Conservation (phyloP, 1,284 basidiomycete species). For the Cystobasidiaceae sp. region DNA sequence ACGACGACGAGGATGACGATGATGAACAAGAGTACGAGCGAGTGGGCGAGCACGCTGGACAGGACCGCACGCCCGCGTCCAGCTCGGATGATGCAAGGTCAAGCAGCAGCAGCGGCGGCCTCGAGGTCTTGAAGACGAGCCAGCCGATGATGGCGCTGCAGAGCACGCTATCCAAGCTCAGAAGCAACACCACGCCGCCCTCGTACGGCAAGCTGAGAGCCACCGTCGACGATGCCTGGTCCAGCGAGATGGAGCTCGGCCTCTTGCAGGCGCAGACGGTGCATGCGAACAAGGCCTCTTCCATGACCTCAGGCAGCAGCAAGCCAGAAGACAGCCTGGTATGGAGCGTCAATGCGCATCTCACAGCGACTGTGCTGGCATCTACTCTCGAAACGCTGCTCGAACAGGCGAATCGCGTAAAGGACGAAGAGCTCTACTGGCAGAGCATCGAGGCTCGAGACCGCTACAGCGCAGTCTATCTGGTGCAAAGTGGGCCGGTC, state of each 20-base stretch:
- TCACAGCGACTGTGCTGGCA: conserved; percentile 4
- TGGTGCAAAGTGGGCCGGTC: conserved; percentile 23
- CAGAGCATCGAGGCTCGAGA: conserved; percentile 32
- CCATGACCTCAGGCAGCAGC: neutral
- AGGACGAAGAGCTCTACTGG: conserved; percentile 38
- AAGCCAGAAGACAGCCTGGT: conserved; percentile 1
- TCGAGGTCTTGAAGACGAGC: neutral
- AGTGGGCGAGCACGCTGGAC: neutral
- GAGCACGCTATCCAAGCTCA: neutral
- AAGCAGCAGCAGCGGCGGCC: neutral
- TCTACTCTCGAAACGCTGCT: conserved; percentile 34
- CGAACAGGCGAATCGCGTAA: conserved; percentile 35
- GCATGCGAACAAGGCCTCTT: too few relatives aligned
- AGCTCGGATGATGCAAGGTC: too few relatives aligned
- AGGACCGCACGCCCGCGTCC: too few relatives aligned
- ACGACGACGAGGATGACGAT: neutral
- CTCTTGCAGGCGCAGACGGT: too few relatives aligned
- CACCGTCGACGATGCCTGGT: conserved; percentile 1
- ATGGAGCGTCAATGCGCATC: conserved; percentile 15
- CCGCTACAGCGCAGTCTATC: conserved; percentile 31
- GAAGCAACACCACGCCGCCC: neutral
- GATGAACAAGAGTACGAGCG: neutral
- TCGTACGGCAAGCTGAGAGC: conserved; percentile 1
- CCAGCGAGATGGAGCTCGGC: neutral
- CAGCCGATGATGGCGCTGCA: neutral